Evolutionary conservation across 805 yeast species (phyloP).

Genomic region (Saccharomycopsis selenospora): DNA sequence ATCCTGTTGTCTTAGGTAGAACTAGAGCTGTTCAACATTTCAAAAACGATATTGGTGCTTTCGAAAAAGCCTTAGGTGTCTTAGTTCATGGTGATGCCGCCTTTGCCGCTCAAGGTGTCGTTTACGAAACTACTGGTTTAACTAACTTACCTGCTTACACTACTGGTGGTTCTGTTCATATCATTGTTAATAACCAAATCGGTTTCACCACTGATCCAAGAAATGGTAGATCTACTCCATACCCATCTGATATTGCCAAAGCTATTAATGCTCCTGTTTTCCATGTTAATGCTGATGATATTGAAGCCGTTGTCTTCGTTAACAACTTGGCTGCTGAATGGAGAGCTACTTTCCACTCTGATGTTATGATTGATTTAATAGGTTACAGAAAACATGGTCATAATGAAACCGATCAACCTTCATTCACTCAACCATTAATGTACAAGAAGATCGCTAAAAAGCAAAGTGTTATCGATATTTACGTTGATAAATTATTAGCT

Average conservation of each 20-base stretch:
- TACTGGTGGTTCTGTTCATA: conserved; percentile 97
- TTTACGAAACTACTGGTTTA: conserved; percentile 97
- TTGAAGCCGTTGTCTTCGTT: conserved; percentile 84
- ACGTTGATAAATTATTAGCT: conserved; percentile 65
- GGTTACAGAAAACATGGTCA: conserved; percentile 99
- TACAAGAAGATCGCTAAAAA: conserved; percentile 84
- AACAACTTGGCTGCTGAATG: conserved; percentile 98
- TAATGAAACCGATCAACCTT: conserved; percentile 98
- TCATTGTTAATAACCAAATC: conserved; percentile 95
- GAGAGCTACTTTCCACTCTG: conserved; percentile 95
- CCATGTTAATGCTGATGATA: conserved; percentile 99
- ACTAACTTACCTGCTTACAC: conserved; percentile 87
- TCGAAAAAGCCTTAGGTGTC: conserved; percentile 83
- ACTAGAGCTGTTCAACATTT: conserved; percentile 92
- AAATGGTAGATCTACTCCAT: conserved; percentile 94
- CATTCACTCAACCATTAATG: conserved; percentile 98
- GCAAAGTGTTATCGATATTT: conserved; percentile 81
- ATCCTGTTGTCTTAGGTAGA: conserved; percentile 97
- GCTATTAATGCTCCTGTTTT: conserved; percentile 95
- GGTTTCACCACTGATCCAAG: conserved; percentile 99
- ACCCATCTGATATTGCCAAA: conserved; percentile 97
- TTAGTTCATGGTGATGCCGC: conserved; percentile 99
- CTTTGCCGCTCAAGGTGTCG: conserved; percentile 98
- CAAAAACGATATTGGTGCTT: conserved; percentile 78
- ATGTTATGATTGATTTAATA: conserved; percentile 92